A percentile compares a stretch with the other conserved stretches of the same genome.
These are phyloP conservation scores for Colletotrichum simmondsii DNA, from an alignment of 2,329 filamentous ascomycete genomes.

Conservation along the genomic window DNA sequence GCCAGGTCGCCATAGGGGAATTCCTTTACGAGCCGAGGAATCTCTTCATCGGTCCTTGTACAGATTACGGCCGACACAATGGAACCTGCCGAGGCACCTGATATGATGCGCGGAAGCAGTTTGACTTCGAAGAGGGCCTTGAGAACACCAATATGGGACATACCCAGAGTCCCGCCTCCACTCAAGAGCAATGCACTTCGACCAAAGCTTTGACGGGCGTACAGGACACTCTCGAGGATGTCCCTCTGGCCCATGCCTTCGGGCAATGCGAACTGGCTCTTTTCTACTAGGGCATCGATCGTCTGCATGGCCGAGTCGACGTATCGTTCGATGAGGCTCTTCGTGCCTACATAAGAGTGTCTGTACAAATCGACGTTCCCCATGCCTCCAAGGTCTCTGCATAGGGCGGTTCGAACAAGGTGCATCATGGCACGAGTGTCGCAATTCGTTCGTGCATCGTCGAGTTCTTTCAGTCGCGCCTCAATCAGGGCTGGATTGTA, in stretches of 20 bases:
- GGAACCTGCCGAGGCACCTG: constrained; percentile 86
- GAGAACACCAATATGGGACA: constrained; percentile 90
- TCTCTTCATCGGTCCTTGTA: constrained; percentile 80
- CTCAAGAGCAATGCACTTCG: constrained; percentile 85
- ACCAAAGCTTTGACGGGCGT: constrained; percentile 84
- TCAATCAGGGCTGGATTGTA: constrained; percentile 79
- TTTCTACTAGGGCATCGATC: constrained; percentile 76
- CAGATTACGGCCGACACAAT: constrained; percentile 87
- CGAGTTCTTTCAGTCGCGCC: constrained; percentile 76
- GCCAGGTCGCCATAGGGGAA: constrained; percentile 85
- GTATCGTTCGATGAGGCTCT: constrained; percentile 86
- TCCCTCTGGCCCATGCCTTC: constrained; percentile 68
- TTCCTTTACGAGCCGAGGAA: constrained; percentile 73
- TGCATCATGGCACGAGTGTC: constrained; percentile 84
- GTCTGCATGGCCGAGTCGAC: constrained; percentile 83
- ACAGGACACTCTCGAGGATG: constrained; percentile 75
- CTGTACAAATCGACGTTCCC: constrained; percentile 84
- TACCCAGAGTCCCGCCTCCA: constrained; percentile 89
- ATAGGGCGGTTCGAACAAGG: constrained; percentile 82
- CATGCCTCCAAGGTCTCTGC: constrained; percentile 87
- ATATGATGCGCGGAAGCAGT: constrained; percentile 86
- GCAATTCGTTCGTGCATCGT: constrained; percentile 76
- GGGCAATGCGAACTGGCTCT: constrained; percentile 58
- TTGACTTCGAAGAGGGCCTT: constrained; percentile 81
- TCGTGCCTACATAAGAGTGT: constrained; percentile 87